These are phyloP conservation scores for thale cress (Arabidopsis thaliana) DNA, from an alignment of 345 rosid genomes.

Conservation along the genomic window DNA sequence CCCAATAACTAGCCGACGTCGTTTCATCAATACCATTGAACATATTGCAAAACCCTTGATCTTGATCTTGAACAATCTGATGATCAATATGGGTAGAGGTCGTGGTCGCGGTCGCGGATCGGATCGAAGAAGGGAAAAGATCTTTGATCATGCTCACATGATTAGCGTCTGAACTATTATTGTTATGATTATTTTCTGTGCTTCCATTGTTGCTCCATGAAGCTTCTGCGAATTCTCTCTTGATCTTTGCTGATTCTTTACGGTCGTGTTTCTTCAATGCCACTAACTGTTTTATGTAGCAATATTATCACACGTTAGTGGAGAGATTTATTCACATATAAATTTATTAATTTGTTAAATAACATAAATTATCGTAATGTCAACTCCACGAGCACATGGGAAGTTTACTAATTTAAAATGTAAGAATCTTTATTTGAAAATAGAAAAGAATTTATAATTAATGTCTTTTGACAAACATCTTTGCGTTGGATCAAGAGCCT, in stretches of 20 bases:
- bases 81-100: slow-evolving; percentile 52
- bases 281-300: slow-evolving; percentile 53
- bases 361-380: slow-evolving; percentile 36
- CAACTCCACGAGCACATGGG: slow-evolving; percentile 45
- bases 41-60: slow-evolving; percentile 67
- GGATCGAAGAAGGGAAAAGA: slow-evolving; percentile 59
- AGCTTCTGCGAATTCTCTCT: slow-evolving; percentile 62
- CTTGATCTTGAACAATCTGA: slow-evolving; percentile 65
- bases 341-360: not conserved
- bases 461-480: slow-evolving; percentile 48
- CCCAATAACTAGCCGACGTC: slow-evolving; percentile 64
- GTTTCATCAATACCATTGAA: slow-evolving; percentile 76
- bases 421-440: slow-evolving; percentile 37
- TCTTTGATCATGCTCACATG: slow-evolving; percentile 52
- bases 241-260: slow-evolving; percentile 50
- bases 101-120: slow-evolving; percentile 54
- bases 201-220: slow-evolving; percentile 85
- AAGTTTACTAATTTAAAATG: slow-evolving; percentile 19
- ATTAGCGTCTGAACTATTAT: slow-evolving; percentile 62
- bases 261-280: slow-evolving; percentile 60
- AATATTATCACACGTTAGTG: slow-evolving; percentile 35
- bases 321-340: slow-evolving; percentile 16
- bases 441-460: slow-evolving; percentile 22
- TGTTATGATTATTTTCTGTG: slow-evolving; percentile 54
- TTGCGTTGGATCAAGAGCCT: slow-evolving; percentile 60